Evolutionary conservation across 1,284 basidiomycete species (phyloP), one percentile per base, ranked within the genome.

Genomic region (Microbotryomycetes sp.): DNA sequence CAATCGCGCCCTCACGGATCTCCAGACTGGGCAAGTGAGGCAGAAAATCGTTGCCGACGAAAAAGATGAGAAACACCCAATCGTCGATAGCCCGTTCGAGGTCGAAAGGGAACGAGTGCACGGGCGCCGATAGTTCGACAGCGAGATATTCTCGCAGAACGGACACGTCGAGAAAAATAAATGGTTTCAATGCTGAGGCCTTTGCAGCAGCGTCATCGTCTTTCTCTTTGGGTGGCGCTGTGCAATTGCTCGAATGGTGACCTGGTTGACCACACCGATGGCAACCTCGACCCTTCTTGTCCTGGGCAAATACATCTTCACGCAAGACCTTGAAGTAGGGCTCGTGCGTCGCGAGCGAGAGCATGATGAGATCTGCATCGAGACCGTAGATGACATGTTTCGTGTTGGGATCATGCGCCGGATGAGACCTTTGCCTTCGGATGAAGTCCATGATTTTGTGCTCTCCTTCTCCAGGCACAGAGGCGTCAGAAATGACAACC

Each of bases 401-500:
- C 3, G 91, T 97, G 74, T 99, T 98, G 29, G 96, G 87, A 76
- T 98, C 88, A 78, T 97, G 88, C 13, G 86, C 86, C 31, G 85
- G 82, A 73, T 96, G 89, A 52, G 82, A 81, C 53, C 96, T 83
- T 73, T 97, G 92, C 52, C 93, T 82, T 61, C 96, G 82, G 68
- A 99, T 96, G 76, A 85, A 97, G 74, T 98, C 96, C 91, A 99
- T 97, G 70, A 99, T 97, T 80, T 99, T 99, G 79, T 99, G 96
- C 76, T 99, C 96, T 73, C 96, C 96, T 77, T 99, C 96, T 67
- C 94, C 94, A 1, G 94, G 94, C 11, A 98, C 96, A 59, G 88
- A 87, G 2, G 94, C 91, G 71, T 98, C 96, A 2, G 96, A 98
- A 64, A 99, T 91, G 68, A 98, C 86, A 65, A 99, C 89, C 80